Conservation (phyloP, 2,329 filamentous ascomycete genomes). For the Pseudopyrenochaeta lycopersici region DNA sequence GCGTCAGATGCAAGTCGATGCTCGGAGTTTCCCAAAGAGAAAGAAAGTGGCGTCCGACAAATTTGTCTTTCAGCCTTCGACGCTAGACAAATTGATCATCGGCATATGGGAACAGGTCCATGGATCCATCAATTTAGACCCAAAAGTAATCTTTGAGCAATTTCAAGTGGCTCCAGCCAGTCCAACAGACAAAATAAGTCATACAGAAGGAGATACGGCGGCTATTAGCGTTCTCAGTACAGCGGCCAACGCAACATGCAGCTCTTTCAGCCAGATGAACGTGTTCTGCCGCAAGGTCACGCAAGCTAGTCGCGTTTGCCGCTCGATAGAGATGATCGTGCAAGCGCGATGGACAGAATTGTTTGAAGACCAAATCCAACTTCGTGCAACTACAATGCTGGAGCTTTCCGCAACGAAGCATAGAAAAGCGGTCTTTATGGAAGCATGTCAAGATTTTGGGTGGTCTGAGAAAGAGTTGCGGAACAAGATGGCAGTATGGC, state of each 20-base stretch:
- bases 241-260: conserved; percentile 12
- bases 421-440: conserved; percentile 61
- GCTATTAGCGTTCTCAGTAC: conserved; percentile 21
- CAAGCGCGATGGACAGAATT: conserved; percentile 66
- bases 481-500: conserved; percentile 64
- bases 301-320: conserved; percentile 61
- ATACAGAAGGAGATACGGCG: conserved; percentile 13
- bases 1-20: conserved; percentile 44
- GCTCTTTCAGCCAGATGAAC: conserved; percentile 54
- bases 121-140: conserved; percentile 53
- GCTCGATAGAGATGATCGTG: conserved; percentile 67
- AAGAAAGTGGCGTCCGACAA: conserved; percentile 46
- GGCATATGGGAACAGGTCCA: conserved; percentile 62
- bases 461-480: conserved; percentile 68
- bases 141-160: conserved; percentile 46
- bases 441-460: conserved; percentile 63
- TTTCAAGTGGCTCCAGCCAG: conserved; percentile 33
- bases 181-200: conserved; percentile 19
- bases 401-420: conserved; percentile 58
- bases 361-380: conserved; percentile 61
- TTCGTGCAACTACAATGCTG: conserved; percentile 51
- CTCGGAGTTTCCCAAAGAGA: conserved; percentile 42
- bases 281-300: conserved; percentile 56
- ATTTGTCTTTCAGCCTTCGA: conserved; percentile 57
- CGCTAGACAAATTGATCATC: conserved; percentile 58